phyloP scores from a whole-genome alignment of 148 eudicot species.

The Amaranthus cruentus region DNA sequence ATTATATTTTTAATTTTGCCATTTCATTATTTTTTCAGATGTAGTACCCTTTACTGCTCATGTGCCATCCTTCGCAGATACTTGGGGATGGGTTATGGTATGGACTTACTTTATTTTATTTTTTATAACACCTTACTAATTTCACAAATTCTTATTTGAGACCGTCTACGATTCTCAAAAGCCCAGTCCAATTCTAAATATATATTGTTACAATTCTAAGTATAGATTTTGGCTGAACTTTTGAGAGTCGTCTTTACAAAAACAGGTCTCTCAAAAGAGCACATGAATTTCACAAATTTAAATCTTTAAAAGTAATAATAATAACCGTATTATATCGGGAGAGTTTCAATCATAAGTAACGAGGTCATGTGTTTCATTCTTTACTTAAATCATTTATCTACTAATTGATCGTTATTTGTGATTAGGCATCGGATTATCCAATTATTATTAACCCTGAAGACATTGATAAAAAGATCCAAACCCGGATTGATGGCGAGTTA shows the following conservation, averaged over 20 bases:
- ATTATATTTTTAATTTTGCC: too few relatives aligned
- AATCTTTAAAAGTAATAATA: too few relatives aligned
- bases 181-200: background rate
- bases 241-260: too few relatives aligned
- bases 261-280: too few relatives aligned
- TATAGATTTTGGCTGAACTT: too few relatives aligned
- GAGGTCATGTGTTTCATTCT: too few relatives aligned
- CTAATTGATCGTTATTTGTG: background rate
- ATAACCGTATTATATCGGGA: too few relatives aligned
- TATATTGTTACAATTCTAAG: background rate
- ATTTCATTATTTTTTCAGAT: conserved; percentile 35
- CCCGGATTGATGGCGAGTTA: conserved; percentile 50
- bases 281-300: too few relatives aligned
- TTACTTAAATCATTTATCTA: background rate
- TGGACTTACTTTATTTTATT: background rate
- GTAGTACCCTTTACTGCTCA: conserved; percentile 69
- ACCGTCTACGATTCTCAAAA: too few relatives aligned
- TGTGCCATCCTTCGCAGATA: conserved; percentile 83
- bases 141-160: too few relatives aligned
- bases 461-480: conserved; percentile 48
- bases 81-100: conserved; percentile 92
- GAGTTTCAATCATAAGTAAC: too few relatives aligned
- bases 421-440: conserved; percentile 69
- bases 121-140: too few relatives aligned
- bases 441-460: conserved; percentile 40